Percentiles rank a stretch among this genome's conserved stretches.
Conservation (phyloP, 345 rosid genomes). For the Eucalyptus tenuipes region DNA sequence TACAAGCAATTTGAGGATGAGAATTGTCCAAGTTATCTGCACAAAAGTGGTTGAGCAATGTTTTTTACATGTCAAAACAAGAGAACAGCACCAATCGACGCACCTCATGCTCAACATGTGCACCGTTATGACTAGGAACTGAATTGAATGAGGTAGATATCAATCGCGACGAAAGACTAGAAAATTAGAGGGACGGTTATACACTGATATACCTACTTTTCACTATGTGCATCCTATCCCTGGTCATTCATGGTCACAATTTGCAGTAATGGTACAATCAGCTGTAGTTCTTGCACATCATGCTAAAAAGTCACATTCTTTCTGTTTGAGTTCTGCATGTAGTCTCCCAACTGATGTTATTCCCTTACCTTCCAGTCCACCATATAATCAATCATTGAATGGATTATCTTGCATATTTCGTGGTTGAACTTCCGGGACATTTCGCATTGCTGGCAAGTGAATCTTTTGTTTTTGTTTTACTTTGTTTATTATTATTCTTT, state of each 20-base stretch:
- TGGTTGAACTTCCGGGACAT: neutral
- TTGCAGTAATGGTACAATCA: neutral
- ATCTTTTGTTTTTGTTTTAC: neutral
- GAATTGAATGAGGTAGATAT: neutral
- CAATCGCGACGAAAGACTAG: neutral
- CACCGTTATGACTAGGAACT: neutral
- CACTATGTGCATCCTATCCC: neutral
- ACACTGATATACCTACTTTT: neutral
- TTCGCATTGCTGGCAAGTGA: neutral
- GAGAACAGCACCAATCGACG: neutral
- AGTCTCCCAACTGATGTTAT: neutral
- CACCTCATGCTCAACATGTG: neutral
- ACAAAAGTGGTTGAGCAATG: neutral
- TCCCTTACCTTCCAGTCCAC: neutral
- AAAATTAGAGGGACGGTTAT: neutral
- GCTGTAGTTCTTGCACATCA: neutral
- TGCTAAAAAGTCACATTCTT: neutral
- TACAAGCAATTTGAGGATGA: neutral
- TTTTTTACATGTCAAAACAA: neutral
- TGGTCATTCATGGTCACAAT: neutral
- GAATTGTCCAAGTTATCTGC: neutral
- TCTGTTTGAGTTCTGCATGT: neutral
- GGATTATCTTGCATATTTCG: accelerated
- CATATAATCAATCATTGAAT: neutral
- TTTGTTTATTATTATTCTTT: neutral